Conservation (phyloP, 371 early-diverging fungal species). For the Conidiobolus incongruus region DNA sequence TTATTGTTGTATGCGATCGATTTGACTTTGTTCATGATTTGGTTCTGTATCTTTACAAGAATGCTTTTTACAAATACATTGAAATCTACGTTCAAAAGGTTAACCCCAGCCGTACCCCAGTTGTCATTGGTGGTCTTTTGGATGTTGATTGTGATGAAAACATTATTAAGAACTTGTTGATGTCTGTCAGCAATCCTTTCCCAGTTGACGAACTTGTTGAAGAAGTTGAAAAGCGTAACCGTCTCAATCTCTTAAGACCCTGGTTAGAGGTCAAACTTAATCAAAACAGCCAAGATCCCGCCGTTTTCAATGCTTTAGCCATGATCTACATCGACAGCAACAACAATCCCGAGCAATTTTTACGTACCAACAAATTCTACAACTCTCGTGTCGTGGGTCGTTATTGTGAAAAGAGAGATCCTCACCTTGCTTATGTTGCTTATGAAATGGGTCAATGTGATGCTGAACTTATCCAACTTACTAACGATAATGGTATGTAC, state of each 20-base stretch:
- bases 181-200: conserved; percentile 52
- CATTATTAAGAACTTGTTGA: conserved; percentile 67
- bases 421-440: conserved; percentile 83
- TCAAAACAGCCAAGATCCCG: conserved; percentile 65
- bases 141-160: conserved; percentile 95
- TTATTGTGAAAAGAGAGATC: conserved; percentile 95
- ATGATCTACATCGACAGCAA: conserved; percentile 98
- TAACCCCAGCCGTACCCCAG: conserved; percentile 81
- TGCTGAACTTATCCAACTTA: conserved; percentile 71
- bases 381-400: conserved; percentile 79
- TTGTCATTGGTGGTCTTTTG: conserved; percentile 87
- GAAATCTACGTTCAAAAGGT: conserved; percentile 96
- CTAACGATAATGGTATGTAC: conserved; percentile 96
- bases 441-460: conserved; percentile 92
- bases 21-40: conserved; percentile 92
- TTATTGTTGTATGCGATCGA: conserved; percentile 95
- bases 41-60: conserved; percentile 84
- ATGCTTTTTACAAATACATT: conserved; percentile 78
- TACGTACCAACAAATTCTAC: conserved; percentile 75
- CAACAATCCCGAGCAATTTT: conserved; percentile 89
- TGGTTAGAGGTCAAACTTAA: conserved; percentile 76
- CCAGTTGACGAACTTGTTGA: conserved; percentile 74
- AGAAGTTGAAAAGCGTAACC: conserved; percentile 86
- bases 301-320: conserved; percentile 88
- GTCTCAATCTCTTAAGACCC: conserved; percentile 82